phyloP scores from a whole-genome alignment of 768 basidiomycete genomes.

The Trametes meyenii region DNA sequence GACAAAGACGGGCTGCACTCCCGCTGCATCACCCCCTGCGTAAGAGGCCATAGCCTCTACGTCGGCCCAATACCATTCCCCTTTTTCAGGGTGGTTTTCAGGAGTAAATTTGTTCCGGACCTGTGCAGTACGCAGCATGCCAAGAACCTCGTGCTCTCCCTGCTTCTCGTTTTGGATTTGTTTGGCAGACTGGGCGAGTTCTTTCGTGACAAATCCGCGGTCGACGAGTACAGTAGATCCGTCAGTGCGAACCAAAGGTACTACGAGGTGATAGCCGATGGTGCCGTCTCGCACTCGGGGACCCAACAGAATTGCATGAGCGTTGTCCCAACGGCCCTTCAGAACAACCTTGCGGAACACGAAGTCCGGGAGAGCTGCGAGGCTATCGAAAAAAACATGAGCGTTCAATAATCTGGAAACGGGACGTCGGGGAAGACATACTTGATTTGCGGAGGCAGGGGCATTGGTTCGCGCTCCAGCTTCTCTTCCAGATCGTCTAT shows the following conservation, averaged over 20 bases:
- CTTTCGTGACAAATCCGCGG: constrained; percentile 81
- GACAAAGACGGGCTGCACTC: constrained; percentile 86
- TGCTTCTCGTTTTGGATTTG: constrained; percentile 36
- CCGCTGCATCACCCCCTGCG: constrained; percentile 69
- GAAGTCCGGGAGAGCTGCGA: constrained; percentile 84
- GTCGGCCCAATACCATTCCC: constrained; percentile 94
- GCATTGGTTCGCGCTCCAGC: constrained; percentile 74
- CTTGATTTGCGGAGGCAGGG: constrained; percentile 87
- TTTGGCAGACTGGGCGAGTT: constrained; percentile 44
- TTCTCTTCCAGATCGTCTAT: constrained; percentile 95
- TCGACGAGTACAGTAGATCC: constrained; percentile 90
- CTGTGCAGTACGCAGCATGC: constrained; percentile 84
- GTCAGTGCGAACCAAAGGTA: constrained; percentile 78
- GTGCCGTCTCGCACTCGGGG: constrained; percentile 90
- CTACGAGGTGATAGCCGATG: constrained; percentile 86
- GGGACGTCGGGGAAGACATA: constrained; percentile 38
- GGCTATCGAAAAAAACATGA: constrained; percentile 39
- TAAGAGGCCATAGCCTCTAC: constrained; percentile 76
- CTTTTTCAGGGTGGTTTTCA: constrained; percentile 76
- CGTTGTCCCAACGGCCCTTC: constrained; percentile 78
- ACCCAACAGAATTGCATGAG: constrained; percentile 76
- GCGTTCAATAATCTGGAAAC: neutral
- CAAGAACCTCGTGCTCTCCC: constrained; percentile 73
- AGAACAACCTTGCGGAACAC: constrained; percentile 83
- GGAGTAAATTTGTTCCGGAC: constrained; percentile 82